A percentile compares a stretch with the other conserved stretches of the same genome.
Evolutionary conservation across 1,139 yeast genomes (phyloP).

Genomic region (Candida glucosophila): DNA sequence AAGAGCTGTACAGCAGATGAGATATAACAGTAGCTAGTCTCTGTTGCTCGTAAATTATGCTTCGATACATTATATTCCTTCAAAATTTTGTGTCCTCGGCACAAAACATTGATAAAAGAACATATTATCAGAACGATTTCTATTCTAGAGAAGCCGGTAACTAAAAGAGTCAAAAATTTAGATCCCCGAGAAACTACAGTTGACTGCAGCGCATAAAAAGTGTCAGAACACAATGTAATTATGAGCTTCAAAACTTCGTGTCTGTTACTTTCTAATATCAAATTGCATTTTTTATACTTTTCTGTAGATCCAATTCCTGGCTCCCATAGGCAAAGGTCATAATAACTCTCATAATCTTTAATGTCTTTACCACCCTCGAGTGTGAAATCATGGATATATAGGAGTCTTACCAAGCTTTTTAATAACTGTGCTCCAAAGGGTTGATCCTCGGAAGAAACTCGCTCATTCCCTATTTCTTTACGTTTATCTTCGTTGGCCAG

Average conservation of each 20-base stretch:
- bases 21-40: constrained; percentile 45
- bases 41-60: constrained; percentile 21
- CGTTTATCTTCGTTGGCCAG: background rate
- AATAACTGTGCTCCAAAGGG: constrained; percentile 9
- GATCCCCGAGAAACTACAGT: constrained; percentile 44
- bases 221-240: constrained; percentile 53
- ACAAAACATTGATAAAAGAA: constrained; percentile 57
- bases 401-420: constrained; percentile 37
- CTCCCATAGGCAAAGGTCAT: constrained; percentile 47
- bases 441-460: constrained; percentile 5
- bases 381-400: constrained; percentile 59
- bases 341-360: constrained; percentile 2
- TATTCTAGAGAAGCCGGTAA: constrained; percentile 40
- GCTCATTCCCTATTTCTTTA: too few relatives aligned
- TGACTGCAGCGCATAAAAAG: constrained; percentile 46
- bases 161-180: constrained; percentile 49
- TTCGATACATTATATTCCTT: constrained; percentile 28
- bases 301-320: constrained; percentile 58
- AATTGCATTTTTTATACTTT: constrained; percentile 35
- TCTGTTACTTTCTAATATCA: constrained; percentile 55
- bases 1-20: constrained; percentile 56
- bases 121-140: constrained; percentile 50
- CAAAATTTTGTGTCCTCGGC: constrained; percentile 26
- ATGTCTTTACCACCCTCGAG: constrained; percentile 12
- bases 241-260: constrained; percentile 58